Conservation (phyloP, 2,329 filamentous ascomycete genomes). For the Scytalidium lignicola region DNA sequence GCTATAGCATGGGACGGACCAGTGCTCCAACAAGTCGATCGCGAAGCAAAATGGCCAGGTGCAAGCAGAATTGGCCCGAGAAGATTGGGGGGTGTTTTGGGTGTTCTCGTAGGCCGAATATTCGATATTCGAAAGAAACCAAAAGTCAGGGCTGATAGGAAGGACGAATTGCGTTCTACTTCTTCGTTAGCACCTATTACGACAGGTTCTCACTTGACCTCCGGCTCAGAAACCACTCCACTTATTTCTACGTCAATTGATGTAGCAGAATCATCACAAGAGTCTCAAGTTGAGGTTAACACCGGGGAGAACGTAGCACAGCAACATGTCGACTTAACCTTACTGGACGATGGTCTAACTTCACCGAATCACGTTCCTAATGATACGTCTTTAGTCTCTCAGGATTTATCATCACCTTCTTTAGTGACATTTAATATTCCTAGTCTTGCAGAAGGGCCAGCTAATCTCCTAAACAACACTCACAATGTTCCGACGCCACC, state of each 20-base stretch:
- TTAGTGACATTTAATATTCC: neutral
- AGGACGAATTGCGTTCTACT: slow-evolving; percentile 10
- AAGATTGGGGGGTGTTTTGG: slow-evolving; percentile 62
- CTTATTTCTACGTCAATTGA: neutral
- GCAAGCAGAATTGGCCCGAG: slow-evolving; percentile 54
- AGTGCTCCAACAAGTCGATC: slow-evolving; percentile 58
- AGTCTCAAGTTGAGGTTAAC: neutral
- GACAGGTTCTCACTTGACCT: slow-evolving; percentile 2
- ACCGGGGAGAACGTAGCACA: neutral
- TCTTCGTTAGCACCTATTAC: slow-evolving; percentile 11
- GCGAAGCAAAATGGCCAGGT: slow-evolving; percentile 50
- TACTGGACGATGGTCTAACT: too few relatives aligned
- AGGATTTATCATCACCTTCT: neutral
- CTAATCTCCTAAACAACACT: neutral
- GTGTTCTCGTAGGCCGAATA: slow-evolving; percentile 61
- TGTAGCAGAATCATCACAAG: slow-evolving; percentile 1
- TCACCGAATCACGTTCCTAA: neutral
- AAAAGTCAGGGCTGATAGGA: slow-evolving; percentile 18
- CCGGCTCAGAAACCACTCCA: neutral
- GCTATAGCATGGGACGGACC: slow-evolving; percentile 58
- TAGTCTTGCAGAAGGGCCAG: neutral
- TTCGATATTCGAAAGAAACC: slow-evolving; percentile 48
- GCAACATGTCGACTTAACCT: neutral
- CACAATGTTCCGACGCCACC: neutral
- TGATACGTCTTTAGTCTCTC: neutral